Evolutionary conservation across 352 stramenopile genomes (phyloP).

Genomic region (Phytophthora lateralis): DNA sequence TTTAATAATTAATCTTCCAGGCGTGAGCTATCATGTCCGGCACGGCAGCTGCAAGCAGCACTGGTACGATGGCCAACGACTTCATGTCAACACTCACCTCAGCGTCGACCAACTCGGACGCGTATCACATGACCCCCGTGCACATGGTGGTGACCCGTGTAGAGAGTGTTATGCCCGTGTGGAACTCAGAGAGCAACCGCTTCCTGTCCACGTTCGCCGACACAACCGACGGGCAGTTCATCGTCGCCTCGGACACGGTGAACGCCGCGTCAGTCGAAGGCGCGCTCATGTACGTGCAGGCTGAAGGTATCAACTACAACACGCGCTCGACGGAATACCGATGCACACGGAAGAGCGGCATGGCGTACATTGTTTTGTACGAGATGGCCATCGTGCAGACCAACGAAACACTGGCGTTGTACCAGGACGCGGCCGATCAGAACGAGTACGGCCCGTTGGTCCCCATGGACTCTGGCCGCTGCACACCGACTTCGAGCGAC

Average conservation of each 20-base stretch:
- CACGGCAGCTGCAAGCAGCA: too few species aligned
- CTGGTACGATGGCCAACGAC: neutral
- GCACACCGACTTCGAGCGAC: conserved; percentile 36
- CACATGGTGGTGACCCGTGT: conserved; percentile 49
- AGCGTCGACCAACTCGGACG: neutral
- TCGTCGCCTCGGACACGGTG: conserved; percentile 45
- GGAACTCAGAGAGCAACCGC: conserved; percentile 28
- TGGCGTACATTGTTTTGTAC: conserved; percentile 67
- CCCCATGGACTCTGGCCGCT: conserved; percentile 53
- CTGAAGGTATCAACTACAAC: conserved; percentile 62
- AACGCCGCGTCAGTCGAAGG: conserved; percentile 63
- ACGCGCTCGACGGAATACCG: conserved; percentile 43
- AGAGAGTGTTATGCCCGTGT: conserved; percentile 42
- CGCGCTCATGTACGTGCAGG: conserved; percentile 71
- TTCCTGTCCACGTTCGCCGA: conserved; percentile 44
- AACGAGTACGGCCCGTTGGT: conserved; percentile 60
- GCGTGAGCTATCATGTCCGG: too few species aligned
- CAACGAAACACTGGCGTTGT: conserved; percentile 42
- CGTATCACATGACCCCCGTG: conserved; percentile 42
- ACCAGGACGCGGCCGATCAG: conserved; percentile 14
- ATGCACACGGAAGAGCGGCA: conserved; percentile 48
- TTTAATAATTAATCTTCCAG: too few species aligned
- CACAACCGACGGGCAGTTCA: conserved; percentile 36
- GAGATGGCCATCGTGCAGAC: conserved; percentile 56
- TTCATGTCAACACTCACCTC: neutral